These are phyloP conservation scores for Cadophora luteo-olivacea DNA, from an alignment of 2,329 filamentous ascomycete genomes.

Conservation along the genomic window DNA sequence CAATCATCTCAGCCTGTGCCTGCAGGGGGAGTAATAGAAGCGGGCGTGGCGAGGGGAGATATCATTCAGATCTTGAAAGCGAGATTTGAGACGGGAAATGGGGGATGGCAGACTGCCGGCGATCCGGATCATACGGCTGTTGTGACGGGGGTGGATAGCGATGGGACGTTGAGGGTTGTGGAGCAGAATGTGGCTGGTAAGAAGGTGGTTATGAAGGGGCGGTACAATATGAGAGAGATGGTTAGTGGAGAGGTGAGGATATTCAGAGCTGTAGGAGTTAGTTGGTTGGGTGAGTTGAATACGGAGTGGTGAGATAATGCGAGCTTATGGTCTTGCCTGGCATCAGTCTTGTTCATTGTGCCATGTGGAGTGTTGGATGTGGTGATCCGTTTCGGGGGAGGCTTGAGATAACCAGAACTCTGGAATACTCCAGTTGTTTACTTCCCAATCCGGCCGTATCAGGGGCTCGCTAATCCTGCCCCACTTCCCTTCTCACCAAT, in stretches of 20 bases:
- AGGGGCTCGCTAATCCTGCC: too few relatives aligned
- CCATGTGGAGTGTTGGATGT: too few relatives aligned
- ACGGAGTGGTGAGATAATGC: constrained; percentile 37
- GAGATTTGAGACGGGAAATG: constrained; percentile 41
- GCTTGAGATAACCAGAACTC: too few relatives aligned
- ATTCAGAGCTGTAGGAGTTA: constrained; percentile 42
- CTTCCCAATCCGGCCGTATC: too few relatives aligned
- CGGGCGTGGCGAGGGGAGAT: constrained; percentile 45
- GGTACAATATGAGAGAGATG: constrained; percentile 42
- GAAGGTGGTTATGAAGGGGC: constrained; percentile 41
- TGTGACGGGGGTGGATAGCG: constrained; percentile 39
- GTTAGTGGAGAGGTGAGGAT: constrained; percentile 44
- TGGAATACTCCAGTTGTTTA: too few relatives aligned
- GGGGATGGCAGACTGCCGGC: constrained; percentile 41
- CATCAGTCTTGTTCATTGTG: too few relatives aligned
- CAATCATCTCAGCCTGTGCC: constrained; percentile 32
- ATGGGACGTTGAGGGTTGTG: constrained; percentile 42
- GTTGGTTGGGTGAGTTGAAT: constrained; percentile 41
- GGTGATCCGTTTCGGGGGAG: too few relatives aligned
- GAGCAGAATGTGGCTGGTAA: constrained; percentile 46
- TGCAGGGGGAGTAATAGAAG: constrained; percentile 36
- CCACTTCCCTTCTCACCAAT: too few relatives aligned
- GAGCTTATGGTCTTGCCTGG: not conserved
- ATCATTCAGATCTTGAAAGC: constrained; percentile 45
- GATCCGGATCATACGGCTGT: constrained; percentile 46